A percentile compares a stretch with the other conserved stretches of the same genome.
Conservation (phyloP, 1,139 yeast genomes). For the Candida tropicalis region DNA sequence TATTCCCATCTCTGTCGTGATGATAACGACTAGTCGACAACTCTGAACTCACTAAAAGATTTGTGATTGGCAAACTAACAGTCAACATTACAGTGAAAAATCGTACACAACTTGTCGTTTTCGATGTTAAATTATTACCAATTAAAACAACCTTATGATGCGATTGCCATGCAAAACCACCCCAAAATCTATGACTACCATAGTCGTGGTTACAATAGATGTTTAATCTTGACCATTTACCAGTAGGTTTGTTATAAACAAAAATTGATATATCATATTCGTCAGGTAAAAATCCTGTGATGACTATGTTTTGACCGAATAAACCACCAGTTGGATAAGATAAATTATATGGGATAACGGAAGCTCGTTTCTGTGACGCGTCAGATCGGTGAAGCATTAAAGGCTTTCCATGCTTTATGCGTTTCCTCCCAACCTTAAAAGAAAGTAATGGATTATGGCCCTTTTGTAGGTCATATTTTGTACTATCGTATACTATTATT, state of each 20-base stretch:
- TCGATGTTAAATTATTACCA: conserved; percentile 54
- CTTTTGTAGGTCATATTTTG: conserved; percentile 21
- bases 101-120: conserved; percentile 55
- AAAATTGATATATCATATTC: conserved; percentile 60
- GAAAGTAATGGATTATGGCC: conserved; percentile 38
- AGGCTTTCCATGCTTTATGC: conserved; percentile 34
- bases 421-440: conserved; percentile 37
- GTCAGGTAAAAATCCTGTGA: conserved; percentile 57
- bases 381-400: conserved; percentile 27
- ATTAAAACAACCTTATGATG: conserved; percentile 66
- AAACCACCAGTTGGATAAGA: conserved; percentile 60
- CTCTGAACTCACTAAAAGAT: conserved; percentile 53
- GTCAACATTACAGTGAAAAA: conserved; percentile 59
- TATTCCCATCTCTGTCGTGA: conserved; percentile 24
- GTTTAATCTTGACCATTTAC: conserved; percentile 66
- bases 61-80: conserved; percentile 68
- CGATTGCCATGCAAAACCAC: conserved; percentile 72
- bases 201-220: conserved; percentile 57
- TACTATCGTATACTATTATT: conserved; percentile 42
- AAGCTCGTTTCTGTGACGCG: conserved; percentile 8
- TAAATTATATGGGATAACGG: conserved; percentile 40
- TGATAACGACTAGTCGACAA: conserved; percentile 32
- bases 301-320: conserved; percentile 64
- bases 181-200: conserved; percentile 64
- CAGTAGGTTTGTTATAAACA: conserved; percentile 61